Percentiles rank a stretch among this genome's conserved stretches.
Conservation (phyloP, 2,329 filamentous ascomycete genomes). For the Venturia carpophila region DNA sequence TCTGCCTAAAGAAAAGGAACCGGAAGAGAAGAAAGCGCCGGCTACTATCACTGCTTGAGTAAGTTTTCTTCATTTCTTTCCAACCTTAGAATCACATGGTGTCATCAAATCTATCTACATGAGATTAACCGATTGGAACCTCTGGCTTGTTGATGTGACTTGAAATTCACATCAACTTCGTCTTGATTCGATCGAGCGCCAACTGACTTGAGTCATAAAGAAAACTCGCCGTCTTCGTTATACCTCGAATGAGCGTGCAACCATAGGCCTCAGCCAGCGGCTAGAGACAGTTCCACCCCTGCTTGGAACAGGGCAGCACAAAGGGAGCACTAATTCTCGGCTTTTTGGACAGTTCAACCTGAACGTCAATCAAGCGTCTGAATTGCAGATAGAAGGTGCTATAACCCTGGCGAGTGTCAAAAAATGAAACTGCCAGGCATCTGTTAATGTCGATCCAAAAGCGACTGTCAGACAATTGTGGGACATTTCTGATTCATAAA, state of each 20-base stretch:
- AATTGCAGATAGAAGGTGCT: no score
- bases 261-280: no score
- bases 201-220: neutral
- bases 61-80: neutral
- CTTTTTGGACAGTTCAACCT: no score
- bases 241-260: neutral
- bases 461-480: no score
- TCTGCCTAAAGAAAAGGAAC: slow-evolving; percentile 14
- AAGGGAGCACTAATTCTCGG: no score
- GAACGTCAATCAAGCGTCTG: no score
- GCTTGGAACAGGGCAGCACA: no score
- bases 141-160: neutral
- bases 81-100: neutral
- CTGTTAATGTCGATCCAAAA: no score
- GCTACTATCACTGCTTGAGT: slow-evolving; percentile 14
- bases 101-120: slow-evolving; percentile 5
- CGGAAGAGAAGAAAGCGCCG: slow-evolving; percentile 13
- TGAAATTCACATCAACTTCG: neutral
- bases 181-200: neutral
- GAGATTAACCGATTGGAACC: neutral
- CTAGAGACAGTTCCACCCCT: no score
- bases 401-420: no score
- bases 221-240: neutral
- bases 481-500: no score
- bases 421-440: no score